Evolutionary conservation across 2,329 filamentous ascomycete species (phyloP), one percentile per base, ranked within the genome.

Genomic region (Phialophora tarda): DNA sequence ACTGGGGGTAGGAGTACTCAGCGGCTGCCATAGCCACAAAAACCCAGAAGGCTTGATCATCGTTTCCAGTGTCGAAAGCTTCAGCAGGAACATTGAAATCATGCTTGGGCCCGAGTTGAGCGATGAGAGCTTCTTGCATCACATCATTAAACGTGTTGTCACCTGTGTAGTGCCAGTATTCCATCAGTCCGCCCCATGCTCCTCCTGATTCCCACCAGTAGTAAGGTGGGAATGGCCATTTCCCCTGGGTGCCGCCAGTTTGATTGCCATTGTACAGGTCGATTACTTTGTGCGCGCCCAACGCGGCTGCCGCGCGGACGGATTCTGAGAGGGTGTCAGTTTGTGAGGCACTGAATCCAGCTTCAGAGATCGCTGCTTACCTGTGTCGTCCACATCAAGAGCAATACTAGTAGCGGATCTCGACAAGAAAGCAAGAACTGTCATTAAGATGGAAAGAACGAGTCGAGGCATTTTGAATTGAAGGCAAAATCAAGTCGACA

Each of bases 41-140:
- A 26, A 83, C 89, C 89, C 89, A 91, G 75, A 90, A 90, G 32
- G 84, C 85, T 76, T 91, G 89, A 72, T 91, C 89, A 68, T 91
- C 89, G 75, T 91, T 92, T 71, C 88, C 71, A 44, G 70, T 68
- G 59, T 73, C 68, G 59, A 74, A 74, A 38, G 59, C 67, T 69
- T 76, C 71, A 59, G 67, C 76, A 0, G 83, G 81, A 3, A 84
- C 81, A 82, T 90, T 87, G 73, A 84, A 89, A 77, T 91, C 82
- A 65, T 83, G 80, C 8, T 83, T 76, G 0, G 84, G 82, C 1
- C 88, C 88, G 80, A 83, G 75, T 85, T 88, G 88, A 28, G 82
- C 85, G 5, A 86, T 75, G 2, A 91, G 78, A 8, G 85, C 88
- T 67, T 88, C 80, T 38, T 84, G 82, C 58, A 88, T 80, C 3